Percentiles rank a stretch among this genome's conserved stretches.
These are phyloP conservation scores for Penicillium vulpinum DNA, from an alignment of 2,329 filamentous ascomycete species.

Conservation along the genomic window DNA sequence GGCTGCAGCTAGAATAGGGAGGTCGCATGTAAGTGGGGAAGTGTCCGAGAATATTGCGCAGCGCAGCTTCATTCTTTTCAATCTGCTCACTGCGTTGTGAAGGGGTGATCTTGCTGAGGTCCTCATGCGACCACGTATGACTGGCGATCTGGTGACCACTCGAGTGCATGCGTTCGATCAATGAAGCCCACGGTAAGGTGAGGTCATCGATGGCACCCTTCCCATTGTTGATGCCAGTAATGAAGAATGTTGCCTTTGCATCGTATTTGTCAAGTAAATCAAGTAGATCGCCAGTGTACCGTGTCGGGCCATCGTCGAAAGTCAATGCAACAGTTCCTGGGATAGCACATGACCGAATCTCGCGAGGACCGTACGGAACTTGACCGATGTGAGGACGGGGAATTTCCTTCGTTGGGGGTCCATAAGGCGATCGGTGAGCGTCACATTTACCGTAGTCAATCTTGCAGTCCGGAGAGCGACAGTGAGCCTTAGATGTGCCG, in stretches of 20 bases:
- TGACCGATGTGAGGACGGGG: constrained; percentile 38
- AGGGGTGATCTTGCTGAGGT: constrained; percentile 44
- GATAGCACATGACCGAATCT: constrained; percentile 44
- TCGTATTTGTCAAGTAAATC: constrained; percentile 61
- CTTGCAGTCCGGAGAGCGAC: constrained; percentile 43
- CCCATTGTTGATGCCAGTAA: constrained; percentile 53
- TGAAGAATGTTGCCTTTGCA: constrained; percentile 68
- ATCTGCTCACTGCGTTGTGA: constrained; percentile 45
- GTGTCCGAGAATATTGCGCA: constrained; percentile 50
- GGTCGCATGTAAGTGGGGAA: constrained; percentile 57
- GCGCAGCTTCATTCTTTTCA: constrained; percentile 49
- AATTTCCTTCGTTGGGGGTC: constrained; percentile 37
- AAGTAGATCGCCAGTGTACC: constrained; percentile 62
- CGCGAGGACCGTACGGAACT: constrained; percentile 37
- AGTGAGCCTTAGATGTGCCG: constrained; percentile 39
- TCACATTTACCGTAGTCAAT: constrained; percentile 44
- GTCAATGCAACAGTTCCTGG: constrained; percentile 64
- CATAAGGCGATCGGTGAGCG: constrained; percentile 35
- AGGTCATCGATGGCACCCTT: constrained; percentile 48
- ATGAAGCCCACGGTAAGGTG: constrained; percentile 38
- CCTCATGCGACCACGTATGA: constrained; percentile 55
- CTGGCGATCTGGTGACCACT: constrained; percentile 54
- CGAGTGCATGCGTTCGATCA: constrained; percentile 45
- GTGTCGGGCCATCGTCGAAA: constrained; percentile 66
- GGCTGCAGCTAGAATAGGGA: constrained; percentile 48